Evolutionary conservation across 2,329 filamentous ascomycete species (phyloP).

Genomic region (Penicillium decumbens): DNA sequence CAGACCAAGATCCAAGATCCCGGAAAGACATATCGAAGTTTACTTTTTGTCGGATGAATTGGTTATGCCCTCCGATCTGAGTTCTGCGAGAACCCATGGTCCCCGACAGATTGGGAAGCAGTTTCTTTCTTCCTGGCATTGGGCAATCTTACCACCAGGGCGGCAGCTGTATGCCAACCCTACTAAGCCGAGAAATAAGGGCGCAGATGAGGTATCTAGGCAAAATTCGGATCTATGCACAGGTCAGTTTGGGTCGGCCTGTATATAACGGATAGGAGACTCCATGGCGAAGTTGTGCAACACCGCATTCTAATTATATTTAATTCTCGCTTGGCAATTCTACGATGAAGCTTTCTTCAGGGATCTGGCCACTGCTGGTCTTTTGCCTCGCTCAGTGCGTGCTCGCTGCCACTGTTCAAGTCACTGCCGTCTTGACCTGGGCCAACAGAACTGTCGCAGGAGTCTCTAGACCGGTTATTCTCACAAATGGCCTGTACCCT

Average conservation of each 20-base stretch:
- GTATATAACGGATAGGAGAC: constrained; percentile 5
- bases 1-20: constrained; percentile 8
- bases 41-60: constrained; percentile 4
- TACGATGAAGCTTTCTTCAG: constrained; percentile 5
- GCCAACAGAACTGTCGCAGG: constrained; percentile 23
- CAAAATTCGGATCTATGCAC: neutral
- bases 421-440: constrained; percentile 25
- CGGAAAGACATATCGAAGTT: neutral
- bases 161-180: neutral
- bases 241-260: neutral
- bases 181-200: neutral
- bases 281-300: constrained; percentile 3
- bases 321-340: neutral
- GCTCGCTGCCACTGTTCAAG: constrained; percentile 15
- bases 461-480: constrained; percentile 22
- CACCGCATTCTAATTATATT: neutral
- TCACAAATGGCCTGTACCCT: constrained; percentile 29
- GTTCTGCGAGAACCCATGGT: neutral
- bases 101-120: neutral
- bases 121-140: neutral
- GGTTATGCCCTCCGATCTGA: neutral
- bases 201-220: neutral
- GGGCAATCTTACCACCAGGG: neutral
- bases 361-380: constrained; percentile 1
- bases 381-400: constrained; percentile 14